phyloP scores from a whole-genome alignment of 345 rosid species.

The Citrus glauca region DNA sequence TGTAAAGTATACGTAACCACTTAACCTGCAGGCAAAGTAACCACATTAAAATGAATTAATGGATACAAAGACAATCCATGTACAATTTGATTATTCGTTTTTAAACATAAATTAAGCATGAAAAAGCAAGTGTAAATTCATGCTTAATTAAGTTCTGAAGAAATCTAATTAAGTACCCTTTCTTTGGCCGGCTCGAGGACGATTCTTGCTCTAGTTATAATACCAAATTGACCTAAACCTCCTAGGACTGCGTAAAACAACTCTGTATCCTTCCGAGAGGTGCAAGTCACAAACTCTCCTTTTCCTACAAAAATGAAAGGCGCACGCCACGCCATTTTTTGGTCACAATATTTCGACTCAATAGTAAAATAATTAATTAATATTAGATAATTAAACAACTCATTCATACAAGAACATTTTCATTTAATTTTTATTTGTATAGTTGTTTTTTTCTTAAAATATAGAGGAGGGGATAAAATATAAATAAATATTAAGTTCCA shows the following conservation, averaged over 20 bases:
- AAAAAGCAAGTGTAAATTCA: background rate
- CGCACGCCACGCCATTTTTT: background rate
- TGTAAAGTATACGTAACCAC: slow-evolving; percentile 47
- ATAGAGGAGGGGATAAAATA: no score
- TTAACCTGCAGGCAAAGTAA: slow-evolving; percentile 30
- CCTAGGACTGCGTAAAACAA: slow-evolving; percentile 53
- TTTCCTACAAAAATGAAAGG: slow-evolving; percentile 27
- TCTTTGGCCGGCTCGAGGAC: slow-evolving; percentile 36
- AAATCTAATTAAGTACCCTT: slow-evolving; percentile 27
- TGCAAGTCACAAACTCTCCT: slow-evolving; percentile 52
- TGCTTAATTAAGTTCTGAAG: no score
- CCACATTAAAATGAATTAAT: background rate
- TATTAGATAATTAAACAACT: no score
- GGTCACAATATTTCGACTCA: background rate
- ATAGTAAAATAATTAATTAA: no score
- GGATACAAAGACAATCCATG: background rate
- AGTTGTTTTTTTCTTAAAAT: no score
- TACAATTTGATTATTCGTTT: background rate
- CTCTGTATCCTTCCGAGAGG: slow-evolving; percentile 31
- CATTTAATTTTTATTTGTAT: no score
- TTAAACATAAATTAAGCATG: background rate
- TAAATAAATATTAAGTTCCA: no score
- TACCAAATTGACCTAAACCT: slow-evolving; percentile 65
- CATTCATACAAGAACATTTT: background rate
- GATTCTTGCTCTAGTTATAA: slow-evolving; percentile 56